Base-by-base conservation (phyloP, 768 basidiomycete species). In the Paxillus rubicundulus region DNA sequence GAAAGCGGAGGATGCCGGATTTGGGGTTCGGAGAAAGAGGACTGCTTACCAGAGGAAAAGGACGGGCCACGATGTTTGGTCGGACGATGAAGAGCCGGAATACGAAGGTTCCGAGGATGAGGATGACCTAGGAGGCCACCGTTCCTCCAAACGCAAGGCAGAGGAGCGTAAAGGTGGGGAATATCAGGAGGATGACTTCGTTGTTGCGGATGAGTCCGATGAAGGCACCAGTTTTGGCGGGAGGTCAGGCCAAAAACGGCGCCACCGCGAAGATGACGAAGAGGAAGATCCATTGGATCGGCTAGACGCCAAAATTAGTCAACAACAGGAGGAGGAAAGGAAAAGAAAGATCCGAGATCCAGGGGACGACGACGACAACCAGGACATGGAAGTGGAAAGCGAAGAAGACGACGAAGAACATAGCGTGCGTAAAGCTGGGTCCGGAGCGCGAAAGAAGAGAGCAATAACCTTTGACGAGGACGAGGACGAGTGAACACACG, bases 131-230 rank as follows among this genome's bases (percentile, higher is more conserved):
- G 67, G 70, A 9, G 57, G 45, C 30, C 38, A 56, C 20, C 59
- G 61, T 50, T 58, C 63, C 45, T 46, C 64, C 49, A 80, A 82
- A 67, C 72, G 77, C 57, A 80, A 80, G 64, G 61, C 61, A 47
- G 63, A 64, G 13, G 70, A 73, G n/a, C 78, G 78, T 49, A 80
- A 78, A 48, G 76, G 82, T 5, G 82, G 81, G 18, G 87, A 90
- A 39, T 92, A 92, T 59, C 86, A 89, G 64, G 82, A 86, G 52
- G 90, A 93, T 64, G 90, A 90, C 61, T 93, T 93, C 61, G 74
- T 93, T 27, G 91, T 92, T 10, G 84, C 86, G 13, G 89, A 91
- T 58, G 77, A 79, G 18, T 84, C 83, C 16, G 89, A 90, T 38
- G 86, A 87, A 24, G 87, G 87, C 3, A 67, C 61, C 16, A 68